Base-by-base conservation (phyloP, 768 basidiomycete species). In the Lactifluus piperatus region DNA sequence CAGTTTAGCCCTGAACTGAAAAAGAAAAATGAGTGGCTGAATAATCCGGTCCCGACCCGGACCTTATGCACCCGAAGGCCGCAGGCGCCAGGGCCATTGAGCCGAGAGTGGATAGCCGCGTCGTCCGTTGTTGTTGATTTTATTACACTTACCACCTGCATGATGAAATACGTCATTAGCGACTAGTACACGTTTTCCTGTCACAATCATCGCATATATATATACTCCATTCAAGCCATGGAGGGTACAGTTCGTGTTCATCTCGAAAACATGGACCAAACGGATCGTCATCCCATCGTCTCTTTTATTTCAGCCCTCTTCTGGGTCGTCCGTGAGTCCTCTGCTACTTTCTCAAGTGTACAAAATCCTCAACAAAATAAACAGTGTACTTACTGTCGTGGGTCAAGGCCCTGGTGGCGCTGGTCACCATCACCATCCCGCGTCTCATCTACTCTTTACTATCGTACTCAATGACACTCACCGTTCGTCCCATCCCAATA, bases 401-500 rank as follows among this genome's bases (percentile, higher is more conserved):
- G 84, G 76, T 77, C 20, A 87, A 84, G 70, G 74, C 81, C 16
- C 72, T 93, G 50, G 78, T 92, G 54, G 82, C 85, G 1, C 89
- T 95, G 67, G 79, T 78, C 13, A 94, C 94, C 2, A 87, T 97
- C 56, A 86, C 87, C 9, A 67, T 94, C 14, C 94, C 94, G 1
- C 79, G 83, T 59, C 80, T 79, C 72, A 84, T 92, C 45, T 92
- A 91, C 68, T 77, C 81, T 18, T 73, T 88, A 13, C 77, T 93
- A 26, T 91, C 90, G 11, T 93, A 92, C 68, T 91, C 91, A 5
- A 84, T 93, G 81, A 94, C 91, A 1, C 76, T 94, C 64, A 92
- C 90, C 56, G 91, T 91, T 41, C 53, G 57, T 62, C 54, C 49
- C 18, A 7, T 58, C 54, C 18, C 8, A 37, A 32, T 24, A 30